phyloP scores from a whole-genome alignment of 2,329 filamentous ascomycete species.

The Trichoderma sp. region DNA sequence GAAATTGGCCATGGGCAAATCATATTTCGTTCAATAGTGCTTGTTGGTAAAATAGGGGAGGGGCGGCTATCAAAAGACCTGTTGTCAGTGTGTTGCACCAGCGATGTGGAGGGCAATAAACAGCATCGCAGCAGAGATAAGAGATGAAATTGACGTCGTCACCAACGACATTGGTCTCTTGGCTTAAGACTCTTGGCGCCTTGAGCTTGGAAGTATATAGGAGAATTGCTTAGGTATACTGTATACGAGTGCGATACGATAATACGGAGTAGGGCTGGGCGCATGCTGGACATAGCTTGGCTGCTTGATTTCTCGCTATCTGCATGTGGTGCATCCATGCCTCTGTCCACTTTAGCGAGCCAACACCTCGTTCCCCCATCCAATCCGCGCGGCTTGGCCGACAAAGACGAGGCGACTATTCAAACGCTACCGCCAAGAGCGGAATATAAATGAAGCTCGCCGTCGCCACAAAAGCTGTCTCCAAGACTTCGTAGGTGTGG shows the following conservation, averaged over 20 bases:
- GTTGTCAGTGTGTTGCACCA: neutral
- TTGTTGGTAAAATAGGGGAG: neutral
- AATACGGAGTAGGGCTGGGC: neutral
- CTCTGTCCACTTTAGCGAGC: neutral
- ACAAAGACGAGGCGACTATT: neutral
- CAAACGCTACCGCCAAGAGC: neutral
- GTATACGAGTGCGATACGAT: neutral
- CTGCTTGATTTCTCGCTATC: neutral
- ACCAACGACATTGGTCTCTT: neutral
- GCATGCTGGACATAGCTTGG: neutral
- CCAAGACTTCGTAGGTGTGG: neutral
- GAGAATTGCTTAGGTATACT: neutral
- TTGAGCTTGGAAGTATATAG: neutral
- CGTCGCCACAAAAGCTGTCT: neutral
- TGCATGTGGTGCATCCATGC: neutral
- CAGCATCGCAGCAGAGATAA: neutral
- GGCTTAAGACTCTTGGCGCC: neutral
- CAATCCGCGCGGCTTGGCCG: constrained; percentile 4
- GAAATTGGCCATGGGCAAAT: neutral
- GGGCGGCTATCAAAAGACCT: neutral
- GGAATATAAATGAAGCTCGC: neutral
- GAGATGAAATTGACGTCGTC: neutral
- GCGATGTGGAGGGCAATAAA: neutral
- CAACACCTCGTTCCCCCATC: neutral
- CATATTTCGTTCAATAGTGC: neutral